Conservation (phyloP, 176 grass and related monocot genomes). For the Tuctoria greenei region DNA sequence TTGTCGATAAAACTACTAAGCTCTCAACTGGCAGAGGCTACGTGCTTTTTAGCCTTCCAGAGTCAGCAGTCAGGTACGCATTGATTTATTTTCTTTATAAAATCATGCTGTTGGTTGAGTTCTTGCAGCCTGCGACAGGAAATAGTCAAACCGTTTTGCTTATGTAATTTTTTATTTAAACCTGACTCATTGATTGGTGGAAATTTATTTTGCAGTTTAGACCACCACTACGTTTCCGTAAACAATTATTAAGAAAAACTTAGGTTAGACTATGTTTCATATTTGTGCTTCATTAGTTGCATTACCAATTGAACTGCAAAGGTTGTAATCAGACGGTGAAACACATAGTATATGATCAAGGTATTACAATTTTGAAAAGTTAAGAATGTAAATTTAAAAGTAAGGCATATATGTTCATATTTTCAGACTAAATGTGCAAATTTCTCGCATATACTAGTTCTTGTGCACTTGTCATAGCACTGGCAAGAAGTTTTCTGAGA, state of each 20-base stretch:
- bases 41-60: slow-evolving; percentile 79
- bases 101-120: background rate
- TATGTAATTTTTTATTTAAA: background rate
- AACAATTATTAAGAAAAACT: background rate
- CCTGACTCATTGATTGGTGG: background rate
- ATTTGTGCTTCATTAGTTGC: background rate
- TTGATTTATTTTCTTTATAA: slow-evolving; percentile 8
- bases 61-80: slow-evolving; percentile 77
- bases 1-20: slow-evolving; percentile 86
- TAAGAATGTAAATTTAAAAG: no score
- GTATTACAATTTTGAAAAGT: background rate
- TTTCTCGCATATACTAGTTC: background rate
- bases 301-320: background rate
- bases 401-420: background rate
- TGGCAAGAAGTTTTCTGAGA: background rate
- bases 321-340: background rate
- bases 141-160: background rate
- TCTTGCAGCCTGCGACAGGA: background rate
- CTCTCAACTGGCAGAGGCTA: slow-evolving; percentile 82
- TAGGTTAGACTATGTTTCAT: background rate
- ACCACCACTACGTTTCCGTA: background rate
- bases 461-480: background rate
- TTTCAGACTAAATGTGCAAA: background rate
- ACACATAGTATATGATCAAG: background rate
- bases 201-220: background rate